Conservation (phyloP, 768 basidiomycete species). For the Rhodotorula babjevae region DNA sequence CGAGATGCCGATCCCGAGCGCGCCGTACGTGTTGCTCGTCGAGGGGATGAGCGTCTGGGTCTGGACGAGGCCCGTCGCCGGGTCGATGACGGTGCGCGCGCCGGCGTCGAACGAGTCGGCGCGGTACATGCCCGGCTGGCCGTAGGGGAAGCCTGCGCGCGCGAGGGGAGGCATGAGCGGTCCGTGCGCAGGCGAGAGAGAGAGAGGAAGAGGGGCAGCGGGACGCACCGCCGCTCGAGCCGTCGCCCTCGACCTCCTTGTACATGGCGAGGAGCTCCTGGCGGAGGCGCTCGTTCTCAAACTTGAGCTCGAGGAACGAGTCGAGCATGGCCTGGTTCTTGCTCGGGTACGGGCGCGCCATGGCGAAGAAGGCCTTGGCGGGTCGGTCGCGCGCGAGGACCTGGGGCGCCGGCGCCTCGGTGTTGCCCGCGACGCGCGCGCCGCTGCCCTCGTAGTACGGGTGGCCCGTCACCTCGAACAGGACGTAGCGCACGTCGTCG, state of each 20-base stretch:
- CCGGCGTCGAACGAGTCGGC: constrained; percentile 14
- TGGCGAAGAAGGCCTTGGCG: constrained; percentile 63
- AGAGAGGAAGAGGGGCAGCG: background rate
- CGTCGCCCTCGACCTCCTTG: constrained; percentile 40
- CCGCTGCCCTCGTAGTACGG: constrained; percentile 30
- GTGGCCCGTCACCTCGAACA: constrained; percentile 40
- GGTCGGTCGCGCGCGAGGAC: constrained; percentile 40
- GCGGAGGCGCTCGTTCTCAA: constrained; percentile 76
- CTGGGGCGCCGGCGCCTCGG: background rate
- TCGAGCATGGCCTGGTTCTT: constrained; percentile 63
- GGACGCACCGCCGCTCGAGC: background rate
- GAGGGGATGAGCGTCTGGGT: constrained; percentile 34
- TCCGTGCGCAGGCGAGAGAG: background rate
- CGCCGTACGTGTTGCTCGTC: constrained; percentile 41
- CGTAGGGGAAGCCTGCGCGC: constrained; percentile 10
- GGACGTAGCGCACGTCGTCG: constrained; percentile 15
- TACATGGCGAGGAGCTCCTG: constrained; percentile 50
- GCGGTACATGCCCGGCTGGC: constrained; percentile 21
- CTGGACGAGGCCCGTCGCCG: constrained; percentile 33
- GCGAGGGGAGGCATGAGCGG: background rate
- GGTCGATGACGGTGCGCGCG: constrained; percentile 26
- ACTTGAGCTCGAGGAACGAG: constrained; percentile 68
- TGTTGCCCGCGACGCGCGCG: background rate
- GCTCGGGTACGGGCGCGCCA: constrained; percentile 71
- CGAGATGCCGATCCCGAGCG: constrained; percentile 41